Evolutionary conservation across 139 green algal species (phyloP), one percentile per base, ranked within the genome.

Genomic region (Chloropicon primus): DNA sequence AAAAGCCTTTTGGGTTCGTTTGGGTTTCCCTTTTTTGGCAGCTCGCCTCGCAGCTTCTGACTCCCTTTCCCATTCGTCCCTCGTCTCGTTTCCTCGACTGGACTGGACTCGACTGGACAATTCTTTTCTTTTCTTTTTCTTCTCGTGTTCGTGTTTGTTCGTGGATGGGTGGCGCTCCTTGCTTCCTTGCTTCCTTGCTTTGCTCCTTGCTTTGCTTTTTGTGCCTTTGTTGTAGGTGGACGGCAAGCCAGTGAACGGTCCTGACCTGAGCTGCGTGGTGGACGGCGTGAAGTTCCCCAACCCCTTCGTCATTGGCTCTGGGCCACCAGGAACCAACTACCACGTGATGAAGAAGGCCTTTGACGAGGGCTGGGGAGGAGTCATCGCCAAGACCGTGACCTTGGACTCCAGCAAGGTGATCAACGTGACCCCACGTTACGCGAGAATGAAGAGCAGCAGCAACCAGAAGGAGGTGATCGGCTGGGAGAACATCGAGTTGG

Each of bases 401-500:
- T 80, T 94, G 26, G 93, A 98, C 80, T 90, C 88, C 2, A 89
- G 81, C 54, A 96, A 97, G 81, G 88, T 96, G 2, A 73, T 95
- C 28, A 99, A 99, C 80, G 95, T 98, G 5, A 97, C 94, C 0
- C 94, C 94, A 0, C 88, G 94, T 29, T 99, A 99, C 83, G 94
- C 94, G 22, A 94, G 92, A 83, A 84, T 97, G 27, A 85, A 86
- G 22, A 86, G 88, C 77, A 76, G 23, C 17, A 74, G 71, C 71
- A 74, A 74, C 71, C 71, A 74, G 23, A 74, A 74, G 71, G 71
- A 74, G 78, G 88, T 97, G 25, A 92, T 98, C 73, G 94, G 94
- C 21, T 99, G 94, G 92, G 87, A 97, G 76, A 97, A 97, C 83
- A 97, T 97, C 53, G 93, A 97, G 83, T 88, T 97, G 53, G 96